Conservation (phyloP, 306 rosid species). For the Urtica urens region DNA sequence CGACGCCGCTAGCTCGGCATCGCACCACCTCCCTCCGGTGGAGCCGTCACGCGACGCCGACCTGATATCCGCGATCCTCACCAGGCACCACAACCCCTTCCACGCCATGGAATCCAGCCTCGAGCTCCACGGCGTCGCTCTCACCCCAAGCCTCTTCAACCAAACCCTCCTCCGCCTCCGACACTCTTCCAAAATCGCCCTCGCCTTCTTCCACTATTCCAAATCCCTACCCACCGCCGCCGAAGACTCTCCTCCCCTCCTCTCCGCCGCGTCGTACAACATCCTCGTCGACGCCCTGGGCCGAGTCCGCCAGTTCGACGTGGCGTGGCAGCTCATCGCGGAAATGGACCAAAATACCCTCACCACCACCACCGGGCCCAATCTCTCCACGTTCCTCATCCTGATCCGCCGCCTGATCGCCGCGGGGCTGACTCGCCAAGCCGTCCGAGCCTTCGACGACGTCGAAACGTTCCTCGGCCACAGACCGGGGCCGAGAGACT, state of each 20-base stretch:
- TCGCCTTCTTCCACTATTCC: conserved; percentile 57
- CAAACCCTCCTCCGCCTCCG: conserved; percentile 59
- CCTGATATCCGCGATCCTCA: conserved; percentile 37
- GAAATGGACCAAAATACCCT: conserved; percentile 40
- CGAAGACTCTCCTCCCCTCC: conserved; percentile 33
- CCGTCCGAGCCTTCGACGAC: conserved; percentile 61
- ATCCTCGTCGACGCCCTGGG: conserved; percentile 52
- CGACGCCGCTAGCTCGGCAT: too few relatives aligned
- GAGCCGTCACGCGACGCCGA: conserved; percentile 48
- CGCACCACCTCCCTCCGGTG: conserved; percentile 18
- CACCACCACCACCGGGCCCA: conserved; percentile 1
- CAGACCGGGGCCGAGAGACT: conserved; percentile 15
- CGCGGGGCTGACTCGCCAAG: conserved; percentile 75
- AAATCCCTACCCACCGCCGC: conserved; percentile 44
- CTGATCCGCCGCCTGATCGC: conserved; percentile 58
- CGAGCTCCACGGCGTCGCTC: conserved; percentile 64
- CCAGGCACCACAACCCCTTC: conserved; percentile 78
- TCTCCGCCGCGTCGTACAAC: conserved; percentile 39
- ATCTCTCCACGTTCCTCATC: conserved; percentile 38
- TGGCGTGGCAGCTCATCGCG: conserved; percentile 62
- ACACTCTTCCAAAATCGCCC: conserved; percentile 64
- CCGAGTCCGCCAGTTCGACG: conserved; percentile 73
- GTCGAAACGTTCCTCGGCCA: conserved; percentile 30
- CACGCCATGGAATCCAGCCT: conserved; percentile 65
- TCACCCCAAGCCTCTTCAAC: conserved; percentile 46